These are phyloP conservation scores for Dictyostelium firmibasis DNA, from an alignment of 78 protist genomes.

Conservation along the genomic window DNA sequence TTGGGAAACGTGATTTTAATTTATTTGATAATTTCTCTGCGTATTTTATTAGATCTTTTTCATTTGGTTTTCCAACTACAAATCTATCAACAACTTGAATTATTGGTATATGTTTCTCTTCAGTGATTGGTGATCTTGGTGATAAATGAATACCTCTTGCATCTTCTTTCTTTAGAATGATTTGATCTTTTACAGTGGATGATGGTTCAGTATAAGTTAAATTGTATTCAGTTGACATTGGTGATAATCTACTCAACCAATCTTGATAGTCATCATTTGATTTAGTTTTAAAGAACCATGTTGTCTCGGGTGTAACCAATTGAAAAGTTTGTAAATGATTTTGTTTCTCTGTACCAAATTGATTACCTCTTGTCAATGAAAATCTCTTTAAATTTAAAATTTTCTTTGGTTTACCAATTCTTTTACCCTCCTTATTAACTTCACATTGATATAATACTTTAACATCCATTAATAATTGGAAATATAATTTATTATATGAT, in stretches of 20 bases:
- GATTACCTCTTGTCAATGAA: conserved; percentile 19
- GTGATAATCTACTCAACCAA: conserved; percentile 20
- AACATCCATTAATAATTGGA: not conserved
- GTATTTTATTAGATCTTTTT: conserved; percentile 16
- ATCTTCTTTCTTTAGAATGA: not conserved
- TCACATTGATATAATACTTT: not conserved
- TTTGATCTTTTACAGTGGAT: not conserved
- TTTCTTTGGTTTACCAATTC: not conserved
- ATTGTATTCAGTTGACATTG: conserved; percentile 1
- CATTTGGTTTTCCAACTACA: conserved; percentile 22
- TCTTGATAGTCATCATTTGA: not conserved
- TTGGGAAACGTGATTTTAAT: conserved; percentile 58
- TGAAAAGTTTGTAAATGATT: not conserved
- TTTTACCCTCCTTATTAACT: not conserved
- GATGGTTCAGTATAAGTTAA: conserved; percentile 10
- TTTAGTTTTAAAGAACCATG: not conserved
- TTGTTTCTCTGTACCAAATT: not conserved
- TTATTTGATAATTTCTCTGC: conserved; percentile 3
- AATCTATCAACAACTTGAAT: conserved; percentile 7
- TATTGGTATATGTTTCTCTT: conserved; percentile 26
- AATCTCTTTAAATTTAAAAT: conserved; percentile 1
- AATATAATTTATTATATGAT: not conserved
- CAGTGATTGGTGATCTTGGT: not conserved
- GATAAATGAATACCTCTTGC: conserved; percentile 39
- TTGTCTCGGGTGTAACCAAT: not conserved